Base-by-base conservation (phyloP, 768 basidiomycete genomes). In the Tylopilus subfusipes region DNA sequence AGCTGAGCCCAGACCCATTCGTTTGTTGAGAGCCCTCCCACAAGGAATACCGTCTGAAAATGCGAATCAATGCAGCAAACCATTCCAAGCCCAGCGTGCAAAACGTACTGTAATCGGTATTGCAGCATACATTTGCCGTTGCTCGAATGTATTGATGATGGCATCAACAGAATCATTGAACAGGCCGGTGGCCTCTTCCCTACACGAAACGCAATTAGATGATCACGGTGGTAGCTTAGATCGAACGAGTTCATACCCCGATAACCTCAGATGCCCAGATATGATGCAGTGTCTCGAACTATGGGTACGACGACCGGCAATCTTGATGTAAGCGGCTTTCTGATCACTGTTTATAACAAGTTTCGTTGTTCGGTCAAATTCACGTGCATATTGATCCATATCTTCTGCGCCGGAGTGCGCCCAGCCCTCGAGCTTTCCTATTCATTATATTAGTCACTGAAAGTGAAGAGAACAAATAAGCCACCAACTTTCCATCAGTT, bases 1-100 rank as follows among this genome's bases (percentile, higher is more conserved):
- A 62, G 48, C 12, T 24, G 50, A 44, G 34, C 33, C 51, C 53
- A 55, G 22, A 63, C 29, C 56, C 57, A 55, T 21, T 54, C 38
- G 7, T 54, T 63, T 14, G 25, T 44, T 10, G 50, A 48, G 2
- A 59, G 25, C 2, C 57, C 62, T 1, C 61, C 62, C 6, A 63
- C 47, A n/a, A 63, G 30, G 11, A 63, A 59, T 10, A 34, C 62
- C 25, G 8, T 45, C 61, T 63, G 30, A 16, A 10, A 2, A 18
- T 34, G 16, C 14, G 16, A 16, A 6, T 34, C 3, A 34, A 34
- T 34, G 5, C 2, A 5, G 5, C 2, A 5, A 34, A 13, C 18
- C 6, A 18, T 34, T 34, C 16, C 18, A 34, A 18, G 34, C 34
- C 14, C 3, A 34, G 18, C 4, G 16, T 16, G 34, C 18, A 18